Conservation (phyloP, 257 asterid genomes). For the Gentiana macrophylla region DNA sequence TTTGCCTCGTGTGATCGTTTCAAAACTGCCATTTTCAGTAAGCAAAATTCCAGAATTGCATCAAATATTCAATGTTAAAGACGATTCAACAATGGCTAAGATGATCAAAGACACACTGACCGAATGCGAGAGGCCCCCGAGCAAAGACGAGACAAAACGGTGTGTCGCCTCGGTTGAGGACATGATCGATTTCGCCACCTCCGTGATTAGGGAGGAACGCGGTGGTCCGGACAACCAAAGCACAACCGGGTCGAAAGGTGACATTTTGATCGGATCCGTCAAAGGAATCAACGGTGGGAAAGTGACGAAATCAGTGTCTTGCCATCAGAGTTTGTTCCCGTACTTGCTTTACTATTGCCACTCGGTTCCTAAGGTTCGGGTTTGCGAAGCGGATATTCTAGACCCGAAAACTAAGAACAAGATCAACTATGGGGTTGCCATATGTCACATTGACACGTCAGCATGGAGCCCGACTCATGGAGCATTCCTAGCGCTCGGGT, state of each 20-base stretch:
- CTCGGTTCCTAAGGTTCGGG: conserved; percentile 89
- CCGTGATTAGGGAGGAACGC: conserved; percentile 65
- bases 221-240: conserved; percentile 45
- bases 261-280: too few species aligned
- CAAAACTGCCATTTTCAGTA: conserved; percentile 74
- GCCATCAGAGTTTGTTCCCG: conserved; percentile 30
- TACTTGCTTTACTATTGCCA: conserved; percentile 70
- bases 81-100: conserved; percentile 32
- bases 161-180: conserved; percentile 25
- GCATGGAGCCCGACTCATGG: conserved; percentile 79
- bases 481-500: conserved; percentile 67
- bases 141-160: conserved; percentile 69
- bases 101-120: conserved; percentile 35
- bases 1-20: conserved; percentile 58
- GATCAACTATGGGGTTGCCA: conserved; percentile 73
- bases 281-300: conserved; percentile 18
- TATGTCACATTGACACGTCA: conserved; percentile 76
- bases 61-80: conserved; percentile 55
- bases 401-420: conserved; percentile 43
- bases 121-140: conserved; percentile 76
- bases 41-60: conserved; percentile 39
- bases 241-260: conserved; percentile 12
- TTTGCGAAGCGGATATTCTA: conserved; percentile 65
- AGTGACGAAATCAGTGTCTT: conserved; percentile 69
- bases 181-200: conserved; percentile 75